Conservation (phyloP, 2,329 filamentous ascomycete genomes). For the Penicillium sp. region DNA sequence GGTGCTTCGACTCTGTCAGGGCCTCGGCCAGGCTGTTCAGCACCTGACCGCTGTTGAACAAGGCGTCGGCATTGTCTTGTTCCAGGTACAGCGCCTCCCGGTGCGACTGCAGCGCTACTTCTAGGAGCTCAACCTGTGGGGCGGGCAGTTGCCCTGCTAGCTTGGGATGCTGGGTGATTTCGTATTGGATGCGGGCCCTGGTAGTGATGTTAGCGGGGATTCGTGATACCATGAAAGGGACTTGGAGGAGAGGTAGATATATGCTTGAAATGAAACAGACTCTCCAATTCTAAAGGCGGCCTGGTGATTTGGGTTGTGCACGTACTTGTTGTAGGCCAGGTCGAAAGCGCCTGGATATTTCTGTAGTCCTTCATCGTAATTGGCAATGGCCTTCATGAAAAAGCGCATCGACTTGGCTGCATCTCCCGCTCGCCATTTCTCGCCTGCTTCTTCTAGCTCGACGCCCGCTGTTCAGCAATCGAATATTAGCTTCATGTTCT, state of each 20-base stretch:
- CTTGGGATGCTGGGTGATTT: conserved; percentile 67
- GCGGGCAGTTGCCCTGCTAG: conserved; percentile 61
- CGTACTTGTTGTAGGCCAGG: conserved; percentile 73
- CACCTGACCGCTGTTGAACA: conserved; percentile 73
- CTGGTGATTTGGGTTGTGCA: conserved; percentile 5
- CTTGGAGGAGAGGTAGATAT: not conserved
- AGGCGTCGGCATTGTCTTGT: conserved; percentile 64
- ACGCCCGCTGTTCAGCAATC: conserved; percentile 56
- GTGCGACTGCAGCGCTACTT: conserved; percentile 65
- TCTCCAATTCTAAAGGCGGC: not conserved
- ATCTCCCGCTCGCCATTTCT: conserved; percentile 74
- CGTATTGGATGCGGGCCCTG: conserved; percentile 69
- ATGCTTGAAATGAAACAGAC: not conserved
- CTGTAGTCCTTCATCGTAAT: conserved; percentile 65
- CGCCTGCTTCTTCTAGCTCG: conserved; percentile 69
- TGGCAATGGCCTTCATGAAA: conserved; percentile 64
- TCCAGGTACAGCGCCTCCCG: conserved; percentile 62
- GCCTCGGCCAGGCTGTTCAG: conserved; percentile 67
- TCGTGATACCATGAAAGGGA: not conserved
- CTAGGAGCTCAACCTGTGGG: conserved; percentile 57
- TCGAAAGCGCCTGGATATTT: conserved; percentile 67
- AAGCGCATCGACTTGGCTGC: conserved; percentile 63
- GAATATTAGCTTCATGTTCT: not conserved
- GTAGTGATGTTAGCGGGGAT: not conserved
- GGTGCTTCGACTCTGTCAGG: conserved; percentile 55